Conservation (phyloP, 2,329 filamentous ascomycete species). For the Cladorrhinum sp. region DNA sequence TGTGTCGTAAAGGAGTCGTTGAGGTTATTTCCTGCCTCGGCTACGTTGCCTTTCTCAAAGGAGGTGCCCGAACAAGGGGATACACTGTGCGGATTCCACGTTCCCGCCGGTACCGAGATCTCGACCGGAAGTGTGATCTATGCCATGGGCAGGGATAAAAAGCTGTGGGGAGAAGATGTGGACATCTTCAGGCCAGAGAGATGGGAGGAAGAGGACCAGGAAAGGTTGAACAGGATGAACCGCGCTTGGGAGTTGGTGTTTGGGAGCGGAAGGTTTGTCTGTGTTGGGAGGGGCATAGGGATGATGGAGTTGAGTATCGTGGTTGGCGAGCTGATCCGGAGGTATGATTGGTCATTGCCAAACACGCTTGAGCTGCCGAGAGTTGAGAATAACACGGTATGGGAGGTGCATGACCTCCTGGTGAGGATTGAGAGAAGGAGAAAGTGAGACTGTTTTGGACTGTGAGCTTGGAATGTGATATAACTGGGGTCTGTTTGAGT, state of each 20-base stretch:
- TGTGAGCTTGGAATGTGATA: not conserved
- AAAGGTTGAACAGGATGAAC: slow-evolving; percentile 8
- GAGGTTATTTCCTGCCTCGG: not conserved
- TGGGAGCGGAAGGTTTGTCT: slow-evolving; percentile 21
- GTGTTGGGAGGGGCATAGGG: slow-evolving; percentile 17
- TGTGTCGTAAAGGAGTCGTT: not conserved
- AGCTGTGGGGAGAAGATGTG: slow-evolving; percentile 18
- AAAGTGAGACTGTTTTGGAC: not conserved
- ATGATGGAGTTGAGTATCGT: slow-evolving; percentile 19
- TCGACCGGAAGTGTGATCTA: slow-evolving; percentile 9
- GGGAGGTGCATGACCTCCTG: slow-evolving; percentile 14
- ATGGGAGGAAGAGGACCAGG: slow-evolving; percentile 11
- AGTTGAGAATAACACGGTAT: slow-evolving; percentile 8
- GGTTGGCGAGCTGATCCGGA: slow-evolving; percentile 19
- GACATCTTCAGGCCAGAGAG: slow-evolving; percentile 22
- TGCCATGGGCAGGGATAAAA: slow-evolving; percentile 1
- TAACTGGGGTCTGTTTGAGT: too few relatives aligned
- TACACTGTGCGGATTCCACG: slow-evolving; percentile 1
- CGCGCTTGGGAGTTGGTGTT: slow-evolving; percentile 17
- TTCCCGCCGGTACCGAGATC: slow-evolving; percentile 13
- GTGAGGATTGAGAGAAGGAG: slow-evolving; percentile 17
- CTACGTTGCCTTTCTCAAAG: slow-evolving; percentile 11
- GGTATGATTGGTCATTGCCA: slow-evolving; percentile 19
- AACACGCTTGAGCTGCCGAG: slow-evolving; percentile 15
- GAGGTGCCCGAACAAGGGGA: slow-evolving; percentile 6